Conservation (phyloP, 108 stramenopile species). For the Fragilariopsis cylindrus region DNA sequence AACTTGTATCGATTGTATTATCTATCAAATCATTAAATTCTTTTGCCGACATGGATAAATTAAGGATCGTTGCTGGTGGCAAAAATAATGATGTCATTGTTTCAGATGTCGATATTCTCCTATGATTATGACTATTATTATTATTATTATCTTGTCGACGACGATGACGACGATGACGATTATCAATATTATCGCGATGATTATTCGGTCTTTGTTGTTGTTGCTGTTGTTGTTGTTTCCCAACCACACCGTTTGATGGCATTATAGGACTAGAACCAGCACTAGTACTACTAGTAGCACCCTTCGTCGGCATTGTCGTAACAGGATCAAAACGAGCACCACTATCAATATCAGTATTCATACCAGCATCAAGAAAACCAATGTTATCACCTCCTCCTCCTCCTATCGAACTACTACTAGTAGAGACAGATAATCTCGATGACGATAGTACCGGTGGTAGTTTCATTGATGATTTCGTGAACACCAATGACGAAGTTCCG, state of each 20-base stretch:
- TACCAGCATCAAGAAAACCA: too few relatives aligned
- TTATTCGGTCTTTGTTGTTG: too few relatives aligned
- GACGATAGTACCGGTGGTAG: too few relatives aligned
- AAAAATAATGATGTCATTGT: neutral
- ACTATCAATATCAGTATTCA: too few relatives aligned
- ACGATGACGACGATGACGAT: neutral
- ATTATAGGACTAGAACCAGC: neutral
- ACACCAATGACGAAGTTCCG: too few relatives aligned
- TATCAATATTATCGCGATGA: slow-evolving; percentile 17
- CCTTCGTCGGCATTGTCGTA: neutral
- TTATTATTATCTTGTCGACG: neutral
- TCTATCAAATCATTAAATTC: slow-evolving; percentile 11
- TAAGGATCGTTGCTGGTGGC: slow-evolving; percentile 4
- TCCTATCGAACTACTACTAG: too few relatives aligned
- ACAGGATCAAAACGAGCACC: neutral
- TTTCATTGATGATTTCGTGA: too few relatives aligned
- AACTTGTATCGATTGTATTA: slow-evolving; percentile 11
- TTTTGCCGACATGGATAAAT: slow-evolving; percentile 10
- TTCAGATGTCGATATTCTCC: neutral
- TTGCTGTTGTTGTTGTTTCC: too few relatives aligned
- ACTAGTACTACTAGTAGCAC: neutral
- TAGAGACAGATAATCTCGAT: too few relatives aligned
- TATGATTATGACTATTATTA: neutral
- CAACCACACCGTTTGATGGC: neutral
- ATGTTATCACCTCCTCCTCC: too few relatives aligned